Base-by-base conservation (phyloP, 2,329 filamentous ascomycete species). In the Claviceps pazoutovae region DNA sequence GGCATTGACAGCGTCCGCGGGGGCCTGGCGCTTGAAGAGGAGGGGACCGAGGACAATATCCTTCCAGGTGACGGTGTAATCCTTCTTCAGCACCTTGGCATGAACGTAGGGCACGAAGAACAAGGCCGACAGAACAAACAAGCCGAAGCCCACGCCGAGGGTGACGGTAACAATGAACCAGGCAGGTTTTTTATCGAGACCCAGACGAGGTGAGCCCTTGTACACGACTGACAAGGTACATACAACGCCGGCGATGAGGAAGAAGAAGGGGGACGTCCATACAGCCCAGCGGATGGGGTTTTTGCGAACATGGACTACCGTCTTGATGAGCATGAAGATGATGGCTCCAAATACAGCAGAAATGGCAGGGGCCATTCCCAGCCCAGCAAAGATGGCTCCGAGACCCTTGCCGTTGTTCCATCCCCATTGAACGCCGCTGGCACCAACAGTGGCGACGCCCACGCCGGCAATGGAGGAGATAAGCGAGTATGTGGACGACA, bases 201-300 rank as follows among this genome's bases (percentile, higher is more conserved):
- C 74, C 34, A 86, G 75, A 54, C 73, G 81, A 26, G 85, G 84
- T 6, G 84, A 87, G 38, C 85, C 85, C 74, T 89, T 88, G 76
- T 88, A 88, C 59, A 89, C 84, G 59, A 89, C 81, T 45, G 83
- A 87, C 5, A 90, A 74, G 0, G 84, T 85, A 69, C 84, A 87
- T 59, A 89, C 69, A 54, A 83, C 86, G 51, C 75, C 83, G 52
- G 85, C 83, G 54, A 89, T 78, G 52, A 88, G 78, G 75, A 89
- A 89, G 71, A 83, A 89, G 69, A 85, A 80, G 9, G 85, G 86
- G 1, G 83, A 82, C 48, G 77, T 83, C 69, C 74, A 88, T 50
- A 89, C 77, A 23, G 84, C 84, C 83, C 83, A 87, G 7, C 73
- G 76, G 2, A 86, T 74, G 5, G 85, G 84, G 66, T 87, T 81